Evolutionary conservation across 768 basidiomycete genomes (phyloP).

Genomic region (Jaapia argillacea): DNA sequence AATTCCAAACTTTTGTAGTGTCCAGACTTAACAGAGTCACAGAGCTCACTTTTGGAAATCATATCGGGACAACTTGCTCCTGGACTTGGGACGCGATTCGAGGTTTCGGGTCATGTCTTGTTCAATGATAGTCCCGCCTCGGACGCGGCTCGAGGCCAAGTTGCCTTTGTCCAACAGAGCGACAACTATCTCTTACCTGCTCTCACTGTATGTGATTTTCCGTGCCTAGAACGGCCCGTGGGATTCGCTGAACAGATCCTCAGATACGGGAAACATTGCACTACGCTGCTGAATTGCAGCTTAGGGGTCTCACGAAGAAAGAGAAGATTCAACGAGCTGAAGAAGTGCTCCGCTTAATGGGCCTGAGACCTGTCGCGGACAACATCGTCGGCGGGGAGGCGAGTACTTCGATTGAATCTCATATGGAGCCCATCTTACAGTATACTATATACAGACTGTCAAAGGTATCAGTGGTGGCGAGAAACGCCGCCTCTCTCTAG

Average conservation of each 20-base stretch:
- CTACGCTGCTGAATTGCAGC: constrained; percentile 28
- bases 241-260: constrained; percentile 4
- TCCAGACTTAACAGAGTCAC: too few species aligned
- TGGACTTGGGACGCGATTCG: background rate
- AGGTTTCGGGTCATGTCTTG: background rate
- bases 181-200: constrained; percentile 9
- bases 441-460: constrained; percentile 4
- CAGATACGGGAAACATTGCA: constrained; percentile 20
- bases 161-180: background rate
- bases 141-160: background rate
- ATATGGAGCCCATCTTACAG: background rate
- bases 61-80: background rate
- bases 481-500: constrained; percentile 33
- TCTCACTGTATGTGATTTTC: constrained; percentile 3
- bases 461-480: constrained; percentile 41
- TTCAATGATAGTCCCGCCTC: constrained; percentile 1
- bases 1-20: background rate
- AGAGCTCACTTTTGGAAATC: background rate
- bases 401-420: background rate
- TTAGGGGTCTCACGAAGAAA: constrained; percentile 20
- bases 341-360: constrained; percentile 33
- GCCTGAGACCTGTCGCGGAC: constrained; percentile 35
- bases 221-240: background rate
- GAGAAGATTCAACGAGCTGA: constrained; percentile 32
- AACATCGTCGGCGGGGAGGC: constrained; percentile 32